Conservation (phyloP, 495 filamentous ascomycete species). For the Xylaria intraflava region DNA sequence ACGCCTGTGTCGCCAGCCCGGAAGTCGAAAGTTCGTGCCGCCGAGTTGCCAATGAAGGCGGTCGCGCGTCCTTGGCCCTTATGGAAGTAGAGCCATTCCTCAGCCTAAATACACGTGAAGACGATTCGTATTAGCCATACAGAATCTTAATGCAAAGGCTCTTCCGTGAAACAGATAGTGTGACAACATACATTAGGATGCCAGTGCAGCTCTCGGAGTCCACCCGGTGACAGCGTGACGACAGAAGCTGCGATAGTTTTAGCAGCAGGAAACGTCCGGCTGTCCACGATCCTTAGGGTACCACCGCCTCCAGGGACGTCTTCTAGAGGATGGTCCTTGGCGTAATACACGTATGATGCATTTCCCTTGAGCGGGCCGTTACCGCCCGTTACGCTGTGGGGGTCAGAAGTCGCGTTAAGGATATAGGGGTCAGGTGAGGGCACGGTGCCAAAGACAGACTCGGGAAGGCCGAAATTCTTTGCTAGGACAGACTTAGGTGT, state of each 20-base stretch:
- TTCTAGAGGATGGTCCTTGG: conserved; percentile 43
- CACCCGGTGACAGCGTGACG: conserved; percentile 53
- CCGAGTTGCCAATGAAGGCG: conserved; percentile 52
- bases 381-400: conserved; percentile 40
- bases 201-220: conserved; percentile 60
- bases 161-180: not conserved
- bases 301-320: conserved; percentile 55
- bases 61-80: conserved; percentile 52
- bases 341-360: conserved; percentile 51
- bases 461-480: conserved; percentile 57
- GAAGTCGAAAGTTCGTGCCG: conserved; percentile 60
- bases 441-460: conserved; percentile 50
- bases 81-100: conserved; percentile 64
- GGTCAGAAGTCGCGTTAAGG: conserved; percentile 46
- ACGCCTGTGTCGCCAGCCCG: conserved; percentile 56
- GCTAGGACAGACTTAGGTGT: conserved; percentile 55
- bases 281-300: conserved; percentile 53
- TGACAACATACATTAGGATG: conserved; percentile 47
- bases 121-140: conserved; percentile 6
- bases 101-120: conserved; percentile 35
- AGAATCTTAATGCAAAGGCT: conserved; percentile 21
- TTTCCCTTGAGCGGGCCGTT: conserved; percentile 45
- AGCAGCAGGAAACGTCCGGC: conserved; percentile 53
- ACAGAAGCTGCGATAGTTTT: conserved; percentile 56
- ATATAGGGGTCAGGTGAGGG: conserved; percentile 57